phyloP scores from a whole-genome alignment of 441 rosid genomes.

The Syzygium malaccense region DNA sequence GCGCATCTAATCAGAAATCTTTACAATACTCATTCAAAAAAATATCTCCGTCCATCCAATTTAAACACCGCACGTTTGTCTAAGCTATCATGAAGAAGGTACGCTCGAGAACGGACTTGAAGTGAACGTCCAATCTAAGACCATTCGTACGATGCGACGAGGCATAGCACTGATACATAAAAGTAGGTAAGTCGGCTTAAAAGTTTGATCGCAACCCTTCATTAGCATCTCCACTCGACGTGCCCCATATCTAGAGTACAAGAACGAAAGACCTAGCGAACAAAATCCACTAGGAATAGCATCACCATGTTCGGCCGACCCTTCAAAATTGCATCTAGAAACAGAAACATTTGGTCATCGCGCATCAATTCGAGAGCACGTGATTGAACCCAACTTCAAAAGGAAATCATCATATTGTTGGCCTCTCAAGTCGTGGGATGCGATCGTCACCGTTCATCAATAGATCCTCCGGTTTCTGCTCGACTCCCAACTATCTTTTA shows the following conservation, averaged over 20 bases:
- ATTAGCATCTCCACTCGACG: background rate
- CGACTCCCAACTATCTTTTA: background rate
- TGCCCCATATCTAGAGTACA: background rate
- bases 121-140: background rate
- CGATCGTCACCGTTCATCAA: background rate
- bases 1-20: background rate
- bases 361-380: background rate
- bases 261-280: background rate
- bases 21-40: background rate
- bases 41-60: background rate
- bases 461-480: background rate
- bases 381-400: background rate
- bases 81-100: background rate
- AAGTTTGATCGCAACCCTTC: background rate
- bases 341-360: too few relatives aligned
- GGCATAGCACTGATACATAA: background rate
- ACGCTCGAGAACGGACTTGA: background rate
- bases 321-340: background rate
- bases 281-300: background rate
- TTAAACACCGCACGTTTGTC: fast-evolving
- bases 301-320: background rate
- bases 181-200: background rate
- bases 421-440: background rate
- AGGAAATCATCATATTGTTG: background rate
- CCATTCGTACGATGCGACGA: background rate